Base-by-base conservation (phyloP, 192 early-diverging fungal species). In the Dissophora ornata region DNA sequence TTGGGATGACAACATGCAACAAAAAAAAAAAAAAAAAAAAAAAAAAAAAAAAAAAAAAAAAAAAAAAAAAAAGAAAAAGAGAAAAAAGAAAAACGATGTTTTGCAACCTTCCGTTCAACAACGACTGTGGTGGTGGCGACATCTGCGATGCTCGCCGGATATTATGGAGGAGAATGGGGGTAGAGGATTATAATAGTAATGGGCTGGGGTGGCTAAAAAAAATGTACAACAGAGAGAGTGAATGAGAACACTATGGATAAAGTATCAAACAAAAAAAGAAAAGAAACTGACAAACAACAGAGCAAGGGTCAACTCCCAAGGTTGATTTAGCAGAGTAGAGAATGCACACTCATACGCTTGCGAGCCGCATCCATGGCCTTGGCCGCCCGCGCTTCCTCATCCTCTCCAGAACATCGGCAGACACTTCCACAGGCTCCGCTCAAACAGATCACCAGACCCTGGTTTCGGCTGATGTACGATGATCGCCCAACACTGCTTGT, bases 311-410 rank as follows among this genome's bases (percentile, higher is more conserved):
- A n/a, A n/a, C n/a, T n/a, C n/a, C n/a, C n/a, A n/a, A n/a, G n/a
- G n/a, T n/a, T n/a, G n/a, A n/a, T 22, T 42, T 77, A 77, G 47
- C 73, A 77, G 8, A 77, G 45, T 28, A 77, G 38, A 2, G 73
- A 77, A 26, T 77, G 73, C 0, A 77, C 73, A 24, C 73, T 77
- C 73, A 77, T 77, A 7, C 73, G 64, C 38, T 77, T 77, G 12
- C 73, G 64, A n/a, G 73, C 73, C 10, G 73, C 73, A 25, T 77
- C 73, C 64, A 77, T 67, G 7, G 73, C 73, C 38, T 67, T 77
- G 45, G 60, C 73, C 3, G 65, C 64, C 25, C 73, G 64, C 4
- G 65, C 65, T 40, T 77, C 73, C 40, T 77, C 73, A 54, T 77
- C 73, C 45, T 77, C 73, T 9, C 52, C 63, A 33, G 73, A 77